These are phyloP conservation scores for Syzygium syzygioides DNA, from an alignment of 441 rosid species.

Conservation along the genomic window DNA sequence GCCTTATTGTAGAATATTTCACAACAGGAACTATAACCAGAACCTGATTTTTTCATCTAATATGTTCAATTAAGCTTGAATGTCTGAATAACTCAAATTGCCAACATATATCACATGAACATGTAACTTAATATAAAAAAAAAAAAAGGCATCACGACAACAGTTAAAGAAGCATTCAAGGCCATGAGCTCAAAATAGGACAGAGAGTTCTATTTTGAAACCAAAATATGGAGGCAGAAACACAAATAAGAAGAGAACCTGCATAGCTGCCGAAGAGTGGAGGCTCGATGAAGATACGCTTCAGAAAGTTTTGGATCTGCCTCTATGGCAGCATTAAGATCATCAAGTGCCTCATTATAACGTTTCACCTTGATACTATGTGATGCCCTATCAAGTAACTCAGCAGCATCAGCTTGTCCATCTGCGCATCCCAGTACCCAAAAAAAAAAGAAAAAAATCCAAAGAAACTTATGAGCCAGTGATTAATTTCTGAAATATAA, in stretches of 20 bases:
- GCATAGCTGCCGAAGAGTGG: constrained; percentile 82
- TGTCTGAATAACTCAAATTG: not conserved
- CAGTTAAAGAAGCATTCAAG: not conserved
- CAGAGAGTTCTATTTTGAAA: not conserved
- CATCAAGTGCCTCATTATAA: constrained; percentile 80
- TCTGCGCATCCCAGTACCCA: constrained; percentile 27
- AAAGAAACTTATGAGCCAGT: not conserved
- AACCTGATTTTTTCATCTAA: not conserved
- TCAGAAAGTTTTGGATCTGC: constrained; percentile 83
- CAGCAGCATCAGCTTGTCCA: constrained; percentile 56
- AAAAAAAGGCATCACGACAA: not conserved
- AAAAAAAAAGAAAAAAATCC: not conserved
- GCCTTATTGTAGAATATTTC: not conserved
- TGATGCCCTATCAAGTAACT: constrained; percentile 71
- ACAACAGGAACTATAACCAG: not conserved
- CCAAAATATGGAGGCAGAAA: not conserved
- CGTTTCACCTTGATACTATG: constrained; percentile 69
- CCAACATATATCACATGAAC: not conserved
- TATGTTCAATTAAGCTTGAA: not conserved
- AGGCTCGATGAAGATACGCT: constrained; percentile 71
- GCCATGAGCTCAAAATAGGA: not conserved
- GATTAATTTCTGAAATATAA: not conserved
- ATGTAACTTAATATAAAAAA: not conserved
- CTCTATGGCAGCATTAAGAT: constrained; percentile 89
- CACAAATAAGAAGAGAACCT: constrained; percentile 35